Evolutionary conservation across 495 filamentous ascomycete species (phyloP), one percentile per base, ranked within the genome.

Genomic region (Acidiella bohemica): DNA sequence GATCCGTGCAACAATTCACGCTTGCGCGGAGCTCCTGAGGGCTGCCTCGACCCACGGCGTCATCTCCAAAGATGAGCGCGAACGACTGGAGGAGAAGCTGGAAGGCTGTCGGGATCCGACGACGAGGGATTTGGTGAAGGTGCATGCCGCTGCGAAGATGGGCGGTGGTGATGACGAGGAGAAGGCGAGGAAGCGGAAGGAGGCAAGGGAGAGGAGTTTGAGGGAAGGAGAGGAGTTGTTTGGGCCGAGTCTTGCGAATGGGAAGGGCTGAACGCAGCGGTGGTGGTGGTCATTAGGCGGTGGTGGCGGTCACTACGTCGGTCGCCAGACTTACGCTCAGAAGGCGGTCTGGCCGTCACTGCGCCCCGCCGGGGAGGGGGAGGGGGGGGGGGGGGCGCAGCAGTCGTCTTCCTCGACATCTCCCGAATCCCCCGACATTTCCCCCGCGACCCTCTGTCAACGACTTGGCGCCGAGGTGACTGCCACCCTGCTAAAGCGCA

Each of bases 91-190:
- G 36, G 33, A 0, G 29, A 42, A 90, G 59, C 64, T 92, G 11
- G 73, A 72, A 29, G 76, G 77, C 41, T 93, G 85, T 56, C 72
- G 77, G 41, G 84, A 92, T 49, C 82, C 83, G 16, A 51, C 55
- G 19, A 70, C 75, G 30, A 67, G 62, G 36, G 75, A 82, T 54
- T 47, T 80, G 31, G 68, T 76, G 8, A 66, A 67, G 28, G 50
- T 74, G 22, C 72, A 78, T 48, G 62, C 63, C 36, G 67, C 62
- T 19, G 57, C 50, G 27, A 70, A 68, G 51, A 59, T 65, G 39
- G 47, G 41, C n/a, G 24, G 30, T 2, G 57, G 63, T 22, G 62
- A 55, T 3, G 60, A 53, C 13, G 68, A 61, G 34, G 38, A 58
- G 12, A 42, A 69, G 23, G 53, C 61, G 5, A 80, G 80, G 65